Base-by-base conservation (phyloP, 2,329 filamentous ascomycete species). In the Colletotrichum gloeosporioides region DNA sequence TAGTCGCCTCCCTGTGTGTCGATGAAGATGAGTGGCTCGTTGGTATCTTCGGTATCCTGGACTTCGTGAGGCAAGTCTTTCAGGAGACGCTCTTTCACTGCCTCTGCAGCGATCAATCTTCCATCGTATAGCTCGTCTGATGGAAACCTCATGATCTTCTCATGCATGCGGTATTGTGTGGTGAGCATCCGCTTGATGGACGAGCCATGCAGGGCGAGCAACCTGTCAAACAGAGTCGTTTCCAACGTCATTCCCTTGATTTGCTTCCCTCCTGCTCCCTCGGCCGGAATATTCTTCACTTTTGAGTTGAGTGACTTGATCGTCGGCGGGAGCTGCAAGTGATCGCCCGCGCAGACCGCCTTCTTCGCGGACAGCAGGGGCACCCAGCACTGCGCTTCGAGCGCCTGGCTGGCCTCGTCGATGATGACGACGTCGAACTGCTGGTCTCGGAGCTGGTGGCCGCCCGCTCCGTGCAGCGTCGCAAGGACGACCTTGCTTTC, bases 311-410 rank as follows among this genome's bases (percentile, higher is more conserved):
- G 86, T 3, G 94, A 96, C 85, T 98, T 99, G 85, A 99, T 96
- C 0, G 96, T 99, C 16, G 97, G 97, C 25, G 96, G 96, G 70
- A 99, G 87, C 85, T 99, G 97, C 69, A 99, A 87, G 84, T 99
- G 97, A 82, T 99, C 97, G 64, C 97, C 97, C 1, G 97, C 97
- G 78, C 98, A 93, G 10, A 99, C 93, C 10, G 95, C 93, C 86
- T 98, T 99, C 79, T 89, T 92, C 0, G 95, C 95, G 55, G 92
- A 90, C 22, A 98, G 86, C 63, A 99, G 86, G 13, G 97, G 93
- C 68, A 99, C 96, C 97, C 97, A 99, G 86, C 96, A 98, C 84
- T 99, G 96, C 1, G 97, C 96, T 85, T 99, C 97, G 12, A 99
- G 89, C 3, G 97, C 97, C 84, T 99, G 97, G 83, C 95, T 98